phyloP scores from a whole-genome alignment of 805 yeast species.

The Cyberlindnera saturnus region DNA sequence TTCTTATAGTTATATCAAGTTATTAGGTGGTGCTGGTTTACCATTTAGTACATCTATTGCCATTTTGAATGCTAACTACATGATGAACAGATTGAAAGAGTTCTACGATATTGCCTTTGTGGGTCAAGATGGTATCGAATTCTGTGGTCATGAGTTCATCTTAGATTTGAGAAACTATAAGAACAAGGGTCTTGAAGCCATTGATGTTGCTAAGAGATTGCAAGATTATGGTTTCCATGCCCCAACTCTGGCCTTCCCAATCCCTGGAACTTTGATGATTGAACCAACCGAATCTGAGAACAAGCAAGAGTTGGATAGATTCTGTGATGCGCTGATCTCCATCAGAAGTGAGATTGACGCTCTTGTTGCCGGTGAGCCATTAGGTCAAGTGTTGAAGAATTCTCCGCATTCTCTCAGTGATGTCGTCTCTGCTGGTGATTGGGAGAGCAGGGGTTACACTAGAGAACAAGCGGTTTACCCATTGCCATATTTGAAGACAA shows the following conservation, averaged over 20 bases:
- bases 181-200: conserved; percentile 78
- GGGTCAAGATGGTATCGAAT: conserved; percentile 51
- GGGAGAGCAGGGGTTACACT: conserved; percentile 84
- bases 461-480: conserved; percentile 95
- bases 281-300: conserved; percentile 98
- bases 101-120: conserved; percentile 76
- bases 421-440: conserved; percentile 58
- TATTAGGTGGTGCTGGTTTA: conserved; percentile 82
- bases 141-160: conserved; percentile 96
- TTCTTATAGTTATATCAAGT: conserved; percentile 89
- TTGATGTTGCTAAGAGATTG: conserved; percentile 92
- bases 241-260: conserved; percentile 98
- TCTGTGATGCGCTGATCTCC: conserved; percentile 78
- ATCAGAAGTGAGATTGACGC: conserved; percentile 79
- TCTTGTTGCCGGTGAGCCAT: conserved; percentile 56
- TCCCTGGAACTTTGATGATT: conserved; percentile 94
- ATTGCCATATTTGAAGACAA: conserved; percentile 57
- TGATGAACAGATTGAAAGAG: conserved; percentile 71
- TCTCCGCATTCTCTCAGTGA: conserved; percentile 91
- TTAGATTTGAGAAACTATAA: conserved; percentile 85
- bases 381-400: conserved; percentile 70
- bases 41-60: conserved; percentile 88
- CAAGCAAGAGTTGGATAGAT: conserved; percentile 81
- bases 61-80: conserved; percentile 91
- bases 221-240: conserved; percentile 99